Base-by-base conservation (phyloP, 345 rosid species). In the Mangifera indica region DNA sequence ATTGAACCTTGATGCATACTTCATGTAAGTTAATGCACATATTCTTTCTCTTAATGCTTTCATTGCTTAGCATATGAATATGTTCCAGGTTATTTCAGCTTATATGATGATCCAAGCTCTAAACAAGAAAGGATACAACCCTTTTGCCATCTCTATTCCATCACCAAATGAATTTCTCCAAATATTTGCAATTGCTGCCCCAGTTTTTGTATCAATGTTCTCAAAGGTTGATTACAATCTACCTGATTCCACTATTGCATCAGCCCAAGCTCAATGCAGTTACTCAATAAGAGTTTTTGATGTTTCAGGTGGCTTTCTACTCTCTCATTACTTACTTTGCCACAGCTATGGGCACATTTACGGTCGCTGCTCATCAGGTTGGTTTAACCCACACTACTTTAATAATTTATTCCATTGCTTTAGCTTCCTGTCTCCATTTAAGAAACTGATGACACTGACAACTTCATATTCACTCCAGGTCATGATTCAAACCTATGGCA, bases 351-450 rank as follows among this genome's bases (percentile, higher is more conserved):
- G 84, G 88, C 21, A 81, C 84, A 32, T 42, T 56, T 40, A 59
- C 78, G 7, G 75, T 80, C 21, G 86, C 84, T 12, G 88, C 86
- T 70, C 88, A 85, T 65, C 86, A 82, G 84, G 86, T 82, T 75
- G 54, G 58, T 72, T 37, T 34, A 46, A 21, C 29, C 29, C 22
- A 8, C 61, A 24, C 46, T 53, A 7, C 22, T 20, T 13, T 25
- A 46, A 32, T 48, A 29, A 59, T 64, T 65, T n/a, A 24, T 13
- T 21, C 52, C 25, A 24, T 48, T 17, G 24, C 51, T 69, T 55
- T 20, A 37, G 7, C 18, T 17, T 40, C 46, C 7, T 10, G 5
- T 52, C 29, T 49, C 37, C 3, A 64, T 5, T 37, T 37, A 37
- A 26, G 22, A 22, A 66, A 66, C 58, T 26, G 44, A 51, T 26